Conservation (phyloP, 331 rosid species). For the Dryas integrifolia region DNA sequence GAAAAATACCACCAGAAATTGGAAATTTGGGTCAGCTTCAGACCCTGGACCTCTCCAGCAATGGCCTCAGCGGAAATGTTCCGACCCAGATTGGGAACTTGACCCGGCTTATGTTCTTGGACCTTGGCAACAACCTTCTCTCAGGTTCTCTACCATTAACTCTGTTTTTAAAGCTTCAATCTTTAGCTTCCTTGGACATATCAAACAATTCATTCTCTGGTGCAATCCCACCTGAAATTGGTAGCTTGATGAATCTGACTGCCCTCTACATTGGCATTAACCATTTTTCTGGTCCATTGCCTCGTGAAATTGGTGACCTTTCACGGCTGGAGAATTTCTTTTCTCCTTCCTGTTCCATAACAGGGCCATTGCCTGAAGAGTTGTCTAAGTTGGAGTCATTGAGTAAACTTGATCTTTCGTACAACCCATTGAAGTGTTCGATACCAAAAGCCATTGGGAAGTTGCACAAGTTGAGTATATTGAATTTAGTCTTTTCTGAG, state of each 20-base stretch:
- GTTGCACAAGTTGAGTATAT: conserved; percentile 54
- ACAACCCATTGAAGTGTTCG: conserved; percentile 80
- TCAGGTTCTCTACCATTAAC: conserved; percentile 67
- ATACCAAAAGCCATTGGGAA: conserved; percentile 72
- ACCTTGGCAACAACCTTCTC: conserved; percentile 66
- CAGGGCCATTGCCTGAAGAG: conserved; percentile 92
- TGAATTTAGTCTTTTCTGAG: conserved; percentile 57
- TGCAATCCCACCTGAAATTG: conserved; percentile 57
- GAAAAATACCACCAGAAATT: conserved; percentile 55
- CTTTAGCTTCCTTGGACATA: conserved; percentile 66
- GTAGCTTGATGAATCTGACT: conserved; percentile 57
- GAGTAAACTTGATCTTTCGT: conserved; percentile 72
- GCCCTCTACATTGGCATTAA: conserved; percentile 66
- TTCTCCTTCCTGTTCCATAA: conserved; percentile 58
- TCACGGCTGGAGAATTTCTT: conserved; percentile 50
- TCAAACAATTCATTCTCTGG: conserved; percentile 89
- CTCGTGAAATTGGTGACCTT: conserved; percentile 69
- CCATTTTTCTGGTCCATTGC: conserved; percentile 67
- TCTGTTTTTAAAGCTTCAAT: conserved; percentile 48
- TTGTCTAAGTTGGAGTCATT: conserved; percentile 52
- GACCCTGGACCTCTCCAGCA: conserved; percentile 68
- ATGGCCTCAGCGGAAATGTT: conserved; percentile 49
- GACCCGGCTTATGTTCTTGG: conserved; percentile 56
- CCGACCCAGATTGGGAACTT: conserved; percentile 68
- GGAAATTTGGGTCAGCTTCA: conserved; percentile 41